These are phyloP conservation scores for Helichrysum umbraculigerum DNA, from an alignment of 129 eudicot species.

Conservation along the genomic window DNA sequence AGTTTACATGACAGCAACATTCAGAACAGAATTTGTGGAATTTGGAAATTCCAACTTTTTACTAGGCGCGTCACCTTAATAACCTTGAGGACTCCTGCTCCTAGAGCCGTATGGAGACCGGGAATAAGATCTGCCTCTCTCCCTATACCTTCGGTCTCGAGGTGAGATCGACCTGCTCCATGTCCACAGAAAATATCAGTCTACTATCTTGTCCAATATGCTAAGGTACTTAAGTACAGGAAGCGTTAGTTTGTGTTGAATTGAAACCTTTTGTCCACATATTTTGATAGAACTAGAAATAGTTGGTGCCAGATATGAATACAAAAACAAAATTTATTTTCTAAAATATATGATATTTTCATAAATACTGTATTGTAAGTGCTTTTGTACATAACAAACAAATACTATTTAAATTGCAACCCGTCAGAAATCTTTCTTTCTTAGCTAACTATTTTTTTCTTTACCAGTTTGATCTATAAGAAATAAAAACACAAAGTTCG, in stretches of 20 bases:
- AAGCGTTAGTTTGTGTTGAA: not conserved
- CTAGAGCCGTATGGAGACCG: constrained; percentile 45
- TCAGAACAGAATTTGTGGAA: not conserved
- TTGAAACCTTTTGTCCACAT: not conserved
- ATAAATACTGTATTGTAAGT: too few relatives aligned
- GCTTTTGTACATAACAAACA: too few relatives aligned
- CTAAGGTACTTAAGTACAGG: not conserved
- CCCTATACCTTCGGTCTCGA: constrained; percentile 40
- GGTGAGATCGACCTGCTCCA: constrained; percentile 57
- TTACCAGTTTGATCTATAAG: too few relatives aligned
- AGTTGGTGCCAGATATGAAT: not conserved
- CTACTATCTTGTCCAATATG: not conserved
- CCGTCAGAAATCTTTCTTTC: too few relatives aligned
- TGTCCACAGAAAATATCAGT: not conserved
- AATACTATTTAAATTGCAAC: too few relatives aligned
- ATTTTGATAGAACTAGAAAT: not conserved
- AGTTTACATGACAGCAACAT: constrained; percentile 14
- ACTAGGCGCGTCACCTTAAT: constrained; percentile 13
- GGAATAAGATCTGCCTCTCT: constrained; percentile 43
- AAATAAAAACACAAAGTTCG: too few relatives aligned
- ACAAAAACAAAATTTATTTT: not conserved
- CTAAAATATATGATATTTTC: not conserved
- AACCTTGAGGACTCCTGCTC: constrained; percentile 37
- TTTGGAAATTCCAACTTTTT: not conserved
- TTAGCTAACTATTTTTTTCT: too few relatives aligned